Conservation (phyloP, 1,284 basidiomycete genomes). For the Trichosporon inkin region DNA sequence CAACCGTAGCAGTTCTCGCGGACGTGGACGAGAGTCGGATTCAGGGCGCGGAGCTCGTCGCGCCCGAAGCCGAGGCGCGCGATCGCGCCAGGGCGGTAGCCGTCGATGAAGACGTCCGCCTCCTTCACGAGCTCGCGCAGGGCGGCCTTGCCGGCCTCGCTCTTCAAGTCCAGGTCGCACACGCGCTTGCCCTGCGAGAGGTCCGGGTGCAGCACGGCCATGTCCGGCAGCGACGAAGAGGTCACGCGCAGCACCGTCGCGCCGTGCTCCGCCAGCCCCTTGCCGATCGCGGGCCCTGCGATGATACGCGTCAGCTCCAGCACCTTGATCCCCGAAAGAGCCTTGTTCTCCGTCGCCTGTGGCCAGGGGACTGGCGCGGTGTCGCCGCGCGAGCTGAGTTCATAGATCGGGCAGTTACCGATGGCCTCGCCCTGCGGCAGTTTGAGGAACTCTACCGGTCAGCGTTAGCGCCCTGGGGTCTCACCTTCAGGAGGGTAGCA, state of each 20-base stretch:
- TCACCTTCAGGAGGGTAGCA: conserved; percentile 9
- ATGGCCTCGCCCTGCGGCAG: conserved; percentile 14
- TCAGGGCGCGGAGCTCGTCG: conserved; percentile 9
- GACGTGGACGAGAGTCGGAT: conserved; percentile 12
- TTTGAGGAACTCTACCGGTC: conserved; percentile 9
- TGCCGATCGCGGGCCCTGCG: conserved; percentile 10
- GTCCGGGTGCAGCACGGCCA: conserved; percentile 6
- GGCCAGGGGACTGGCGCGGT: conserved; percentile 6
- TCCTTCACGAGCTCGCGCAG: conserved; percentile 9
- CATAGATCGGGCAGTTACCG: conserved; percentile 12
- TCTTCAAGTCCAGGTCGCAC: conserved; percentile 13
- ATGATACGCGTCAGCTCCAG: conserved; percentile 18
- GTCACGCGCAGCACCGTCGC: conserved; percentile 16
- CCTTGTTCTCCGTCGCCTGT: neutral
- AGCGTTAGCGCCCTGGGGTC: no score
- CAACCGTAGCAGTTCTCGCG: conserved; percentile 21
- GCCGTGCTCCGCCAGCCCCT: conserved; percentile 18
- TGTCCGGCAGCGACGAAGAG: conserved; percentile 1
- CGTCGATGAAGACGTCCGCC: conserved; percentile 16
- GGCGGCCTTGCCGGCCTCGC: neutral
- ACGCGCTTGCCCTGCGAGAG: conserved; percentile 16
- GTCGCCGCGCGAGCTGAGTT: neutral
- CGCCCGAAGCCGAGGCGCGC: conserved; percentile 11
- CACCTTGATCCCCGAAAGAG: conserved; percentile 16
- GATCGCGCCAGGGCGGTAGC: conserved; percentile 14